Evolutionary conservation across 129 eudicot genomes (phyloP), one percentile per base, ranked within the genome.

Genomic region (Artemisia annua): DNA sequence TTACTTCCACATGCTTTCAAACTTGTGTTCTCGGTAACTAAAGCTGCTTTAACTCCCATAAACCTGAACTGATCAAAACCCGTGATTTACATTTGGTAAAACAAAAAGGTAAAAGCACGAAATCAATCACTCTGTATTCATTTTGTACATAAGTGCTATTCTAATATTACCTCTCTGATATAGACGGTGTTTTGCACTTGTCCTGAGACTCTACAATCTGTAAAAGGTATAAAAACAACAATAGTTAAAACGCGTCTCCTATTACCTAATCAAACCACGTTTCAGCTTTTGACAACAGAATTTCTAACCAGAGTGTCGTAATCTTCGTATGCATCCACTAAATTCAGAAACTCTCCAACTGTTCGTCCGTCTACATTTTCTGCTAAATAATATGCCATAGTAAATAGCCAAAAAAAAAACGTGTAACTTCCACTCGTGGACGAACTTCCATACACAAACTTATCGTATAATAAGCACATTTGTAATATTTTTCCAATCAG

Each of bases 31-130:
- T 84, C 77, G 4, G 96, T 82, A 43, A 93, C 18, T 56, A 93
- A 19, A 63, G 89, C 96, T 67, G 98, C 95, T 84, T 66, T 86
- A 89, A 89, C 89, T 48, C 96, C 98, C 92, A 89, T 87, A 79
- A 89, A 93, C 85, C 98, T 93, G 74, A 75, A 80, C 66, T 69
- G 39, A 65, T 48, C 20, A 59, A 71, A 74, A 24, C 43, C 10
- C 13, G 5, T 43, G 28, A 16, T 62, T 30, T 51, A 43, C 1
- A 65, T 70, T 12, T 52, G 26, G 57, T 70, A 48, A 28, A 35
- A 11, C 39, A 3, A 60, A 69, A 59, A 19, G 16, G 10, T 43
- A 39, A 22, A 28, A 16, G 5, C 63, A 44, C 24, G 11, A 62
- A 22, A 60, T 9, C 16, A 52, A 61, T 51, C 44, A 39, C 44